phyloP scores from a whole-genome alignment of 2,329 filamentous ascomycete genomes.

The Nemania sp. region DNA sequence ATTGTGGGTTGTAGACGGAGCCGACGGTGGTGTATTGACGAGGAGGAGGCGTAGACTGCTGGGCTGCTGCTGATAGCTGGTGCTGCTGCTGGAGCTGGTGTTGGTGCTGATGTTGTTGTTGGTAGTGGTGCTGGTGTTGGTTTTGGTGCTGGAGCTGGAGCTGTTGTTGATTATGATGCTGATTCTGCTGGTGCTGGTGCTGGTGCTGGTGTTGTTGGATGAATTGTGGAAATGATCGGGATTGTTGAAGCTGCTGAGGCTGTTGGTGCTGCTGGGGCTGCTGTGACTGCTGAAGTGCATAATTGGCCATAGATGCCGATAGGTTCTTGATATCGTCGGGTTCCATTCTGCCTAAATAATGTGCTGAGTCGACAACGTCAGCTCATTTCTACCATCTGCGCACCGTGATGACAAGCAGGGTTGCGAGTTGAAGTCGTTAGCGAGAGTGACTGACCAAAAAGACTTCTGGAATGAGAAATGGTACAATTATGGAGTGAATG shows the following conservation, averaged over 20 bases:
- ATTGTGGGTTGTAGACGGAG: constrained; percentile 57
- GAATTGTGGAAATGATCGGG: neutral
- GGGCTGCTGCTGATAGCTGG: neutral
- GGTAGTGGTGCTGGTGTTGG: neutral
- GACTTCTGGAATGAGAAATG: neutral
- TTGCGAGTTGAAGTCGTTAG: neutral
- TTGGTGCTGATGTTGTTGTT: neutral
- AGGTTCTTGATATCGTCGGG: neutral
- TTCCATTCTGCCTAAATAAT: constrained; percentile 16
- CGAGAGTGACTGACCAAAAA: neutral
- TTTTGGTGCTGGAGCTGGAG: neutral
- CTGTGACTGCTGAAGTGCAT: neutral
- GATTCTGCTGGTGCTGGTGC: neutral
- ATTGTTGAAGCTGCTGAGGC: neutral
- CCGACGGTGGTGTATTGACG: constrained; percentile 59
- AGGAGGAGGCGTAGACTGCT: constrained; percentile 32
- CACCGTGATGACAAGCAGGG: neutral
- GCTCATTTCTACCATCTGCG: too few species aligned
- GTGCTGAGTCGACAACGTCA: neutral
- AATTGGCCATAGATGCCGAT: neutral
- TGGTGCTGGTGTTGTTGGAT: neutral
- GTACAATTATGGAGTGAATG: too few species aligned
- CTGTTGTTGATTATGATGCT: neutral
- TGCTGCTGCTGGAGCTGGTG: neutral
- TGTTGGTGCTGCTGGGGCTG: neutral